These are phyloP conservation scores for Hypocrella siamensis DNA, from an alignment of 2,329 filamentous ascomycete species.

Conservation along the genomic window DNA sequence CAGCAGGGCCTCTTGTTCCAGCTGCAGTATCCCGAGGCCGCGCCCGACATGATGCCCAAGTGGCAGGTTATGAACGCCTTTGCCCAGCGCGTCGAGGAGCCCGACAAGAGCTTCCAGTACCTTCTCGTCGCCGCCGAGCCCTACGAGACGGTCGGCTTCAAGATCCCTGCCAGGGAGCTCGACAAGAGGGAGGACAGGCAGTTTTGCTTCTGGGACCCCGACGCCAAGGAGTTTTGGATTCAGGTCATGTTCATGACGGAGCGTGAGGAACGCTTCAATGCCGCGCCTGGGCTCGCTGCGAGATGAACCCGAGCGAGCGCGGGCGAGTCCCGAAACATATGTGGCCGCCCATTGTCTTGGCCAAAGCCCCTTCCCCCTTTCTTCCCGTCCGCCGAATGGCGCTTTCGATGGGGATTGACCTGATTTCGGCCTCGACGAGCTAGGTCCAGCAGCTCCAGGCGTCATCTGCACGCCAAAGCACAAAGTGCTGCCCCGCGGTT, in stretches of 20 bases:
- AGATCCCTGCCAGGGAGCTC: constrained; percentile 84
- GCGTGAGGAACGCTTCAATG: constrained; percentile 75
- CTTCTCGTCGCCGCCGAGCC: constrained; percentile 89
- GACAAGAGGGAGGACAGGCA: constrained; percentile 78
- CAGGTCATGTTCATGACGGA: constrained; percentile 98
- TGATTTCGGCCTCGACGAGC: too few species aligned
- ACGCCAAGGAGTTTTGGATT: constrained; percentile 93
- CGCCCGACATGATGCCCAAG: constrained; percentile 56
- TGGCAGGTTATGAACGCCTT: constrained; percentile 97
- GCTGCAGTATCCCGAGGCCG: constrained; percentile 86
- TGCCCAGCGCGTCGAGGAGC: constrained; percentile 88
- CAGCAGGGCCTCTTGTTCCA: constrained; percentile 93
- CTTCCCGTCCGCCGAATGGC: too few species aligned
- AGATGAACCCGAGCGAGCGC: constrained; percentile 22
- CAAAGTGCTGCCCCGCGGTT: too few species aligned
- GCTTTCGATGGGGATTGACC: too few species aligned
- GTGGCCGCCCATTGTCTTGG: too few species aligned
- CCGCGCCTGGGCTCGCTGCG: constrained; percentile 43
- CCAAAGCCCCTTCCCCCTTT: too few species aligned
- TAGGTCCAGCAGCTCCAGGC: too few species aligned
- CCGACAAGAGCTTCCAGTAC: constrained; percentile 90
- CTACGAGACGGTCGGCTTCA: constrained; percentile 95
- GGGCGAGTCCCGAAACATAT: too few species aligned
- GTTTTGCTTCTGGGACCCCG: constrained; percentile 91
- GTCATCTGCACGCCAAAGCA: too few species aligned